Base-by-base conservation (phyloP, 176 grass and related monocot genomes). In the Phragmites australis region DNA sequence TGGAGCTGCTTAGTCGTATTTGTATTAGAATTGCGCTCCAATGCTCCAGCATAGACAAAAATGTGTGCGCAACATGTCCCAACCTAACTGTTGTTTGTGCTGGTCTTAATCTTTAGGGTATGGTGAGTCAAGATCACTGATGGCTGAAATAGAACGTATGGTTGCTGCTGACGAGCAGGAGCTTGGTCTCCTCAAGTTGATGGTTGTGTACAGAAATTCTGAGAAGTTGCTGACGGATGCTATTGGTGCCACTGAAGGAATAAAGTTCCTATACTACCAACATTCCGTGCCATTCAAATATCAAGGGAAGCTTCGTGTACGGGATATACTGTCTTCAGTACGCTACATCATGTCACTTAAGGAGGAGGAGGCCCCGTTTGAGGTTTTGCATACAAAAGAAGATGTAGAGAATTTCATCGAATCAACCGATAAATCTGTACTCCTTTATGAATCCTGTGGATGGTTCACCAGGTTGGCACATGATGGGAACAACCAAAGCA, bases 361-460 rank as follows among this genome's bases (percentile, higher is more conserved):
- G 57, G 80, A 90, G 8, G 81, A 89, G 59, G 88, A 87, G 65
- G 69, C 91, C 51, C 95, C 92, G 85, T 84, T 97, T 64, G 89
- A 87, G 84, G 55, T 73, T 65, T 79, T 97, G 81, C 74, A 81
- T 77, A 90, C 83, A 21, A 86, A 68, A 65, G 83, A 97, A 90
- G 92, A 94, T n/a, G 75, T 93, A 51, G 69, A 92, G 43, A 48
- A 44, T 47, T 93, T 87, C 92, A 79, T 94, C 15, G 74, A 83
- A 77, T 94, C 92, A 78, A 92, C 95, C 14, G 92, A 97, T 79
- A 97, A 87, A 87, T 85, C 92, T 83, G 47, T 97, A 76, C 63
- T 97, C 80, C 81, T 94, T 27, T 85, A 90, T 74, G 95, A 97
- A 66, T 87, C 92, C 22, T 98, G 92, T 85, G 95, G 92, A 56